A percentile compares a stretch with the other conserved stretches of the same genome.
These are phyloP conservation scores for Ustilago crameri DNA, from an alignment of 1,284 basidiomycete species.

Conservation along the genomic window DNA sequence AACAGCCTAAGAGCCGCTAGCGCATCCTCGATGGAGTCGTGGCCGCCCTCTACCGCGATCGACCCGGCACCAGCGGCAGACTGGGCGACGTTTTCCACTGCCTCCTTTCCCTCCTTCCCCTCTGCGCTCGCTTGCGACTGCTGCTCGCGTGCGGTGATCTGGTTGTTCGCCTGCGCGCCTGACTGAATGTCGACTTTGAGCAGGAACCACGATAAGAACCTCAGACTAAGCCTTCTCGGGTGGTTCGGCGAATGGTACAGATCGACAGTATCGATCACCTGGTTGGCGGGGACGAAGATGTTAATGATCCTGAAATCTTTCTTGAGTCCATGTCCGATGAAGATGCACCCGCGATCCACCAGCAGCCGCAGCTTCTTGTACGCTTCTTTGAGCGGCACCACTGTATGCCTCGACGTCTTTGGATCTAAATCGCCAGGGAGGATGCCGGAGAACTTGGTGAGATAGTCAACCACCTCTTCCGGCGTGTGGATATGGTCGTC, in stretches of 20 bases:
- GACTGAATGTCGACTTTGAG: constrained; percentile 90
- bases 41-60: constrained; percentile 70
- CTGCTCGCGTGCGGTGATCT: constrained; percentile 25
- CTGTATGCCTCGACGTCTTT: constrained; percentile 81
- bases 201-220: constrained; percentile 93
- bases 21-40: constrained; percentile 94
- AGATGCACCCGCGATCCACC: constrained; percentile 94
- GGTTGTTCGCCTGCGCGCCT: constrained; percentile 69
- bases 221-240: constrained; percentile 87
- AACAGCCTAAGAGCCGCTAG: constrained; percentile 87
- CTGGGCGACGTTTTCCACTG: constrained; percentile 8
- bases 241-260: constrained; percentile 85
- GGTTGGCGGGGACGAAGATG: constrained; percentile 91
- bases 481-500: constrained; percentile 98
- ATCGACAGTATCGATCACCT: constrained; percentile 96
- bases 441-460: constrained; percentile 97
- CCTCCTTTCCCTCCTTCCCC: constrained; percentile 10
- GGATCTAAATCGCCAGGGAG: constrained; percentile 85
- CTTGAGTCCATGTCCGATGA: constrained; percentile 97
- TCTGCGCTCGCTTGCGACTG: constrained; percentile 12
- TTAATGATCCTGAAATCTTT: constrained; percentile 99
- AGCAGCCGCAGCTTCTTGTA: constrained; percentile 97
- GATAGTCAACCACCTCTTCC: constrained; percentile 92
- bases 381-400: constrained; percentile 93
- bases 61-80: constrained; percentile 27